Evolutionary conservation across 2,329 filamentous ascomycete genomes (phyloP).

Genomic region (Bimuria novae-zelandiae): DNA sequence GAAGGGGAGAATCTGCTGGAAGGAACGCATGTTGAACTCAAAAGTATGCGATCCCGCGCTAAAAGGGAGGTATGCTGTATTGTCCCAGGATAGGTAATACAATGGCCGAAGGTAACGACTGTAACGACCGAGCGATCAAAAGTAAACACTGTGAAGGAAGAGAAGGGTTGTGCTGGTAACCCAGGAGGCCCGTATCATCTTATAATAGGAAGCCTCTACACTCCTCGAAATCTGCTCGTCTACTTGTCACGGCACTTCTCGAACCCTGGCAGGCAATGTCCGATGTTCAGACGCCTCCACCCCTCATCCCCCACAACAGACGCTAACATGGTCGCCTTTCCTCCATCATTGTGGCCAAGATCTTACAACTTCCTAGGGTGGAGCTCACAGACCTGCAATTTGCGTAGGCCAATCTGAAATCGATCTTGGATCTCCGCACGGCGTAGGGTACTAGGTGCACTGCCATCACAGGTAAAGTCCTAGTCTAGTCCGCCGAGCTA

Average conservation of each 20-base stretch:
- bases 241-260: neutral
- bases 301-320: neutral
- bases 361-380: too few species aligned
- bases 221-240: neutral
- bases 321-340: too few species aligned
- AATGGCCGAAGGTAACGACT: neutral
- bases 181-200: neutral
- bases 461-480: neutral
- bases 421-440: too few species aligned
- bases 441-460: neutral
- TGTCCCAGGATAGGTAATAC: constrained; percentile 1
- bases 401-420: too few species aligned
- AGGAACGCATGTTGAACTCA: neutral
- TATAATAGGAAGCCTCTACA: neutral
- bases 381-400: too few species aligned
- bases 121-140: neutral
- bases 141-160: neutral
- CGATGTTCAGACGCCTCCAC: neutral
- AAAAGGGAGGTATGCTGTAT: constrained; percentile 4
- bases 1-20: neutral
- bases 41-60: neutral
- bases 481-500: neutral
- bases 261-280: neutral
- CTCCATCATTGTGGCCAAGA: neutral
- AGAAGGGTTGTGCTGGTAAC: neutral